Base-by-base conservation (phyloP, 2,329 filamentous ascomycete species). In the Bisporella sp. region DNA sequence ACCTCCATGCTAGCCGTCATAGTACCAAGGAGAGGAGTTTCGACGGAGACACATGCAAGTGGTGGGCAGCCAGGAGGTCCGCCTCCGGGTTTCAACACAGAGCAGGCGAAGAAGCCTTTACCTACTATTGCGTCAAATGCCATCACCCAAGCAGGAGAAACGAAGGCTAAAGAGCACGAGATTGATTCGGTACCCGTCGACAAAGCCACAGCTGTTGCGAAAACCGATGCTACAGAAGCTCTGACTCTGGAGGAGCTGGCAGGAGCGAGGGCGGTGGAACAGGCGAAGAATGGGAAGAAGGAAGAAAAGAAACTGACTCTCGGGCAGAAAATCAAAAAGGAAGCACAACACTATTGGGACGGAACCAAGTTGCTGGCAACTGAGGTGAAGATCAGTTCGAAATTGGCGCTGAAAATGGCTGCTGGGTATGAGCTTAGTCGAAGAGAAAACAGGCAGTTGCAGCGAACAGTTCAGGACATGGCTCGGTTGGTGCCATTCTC, bases 371-470 rank as follows among this genome's bases (percentile, higher is more conserved):
- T 99, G 63, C 75, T 99, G 59, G 91, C 85, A 28, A 87, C 89
- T 1, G 93, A 99, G 71, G 84, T 97, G 66, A 89, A 76, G 70
- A 99, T 99, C 67, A 97, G 92, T 68, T 89, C 87, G 54, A 85
- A 85, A 56, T 73, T 99, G 58, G 93, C 91, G 5, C 70, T 96
- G 68, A 97, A 96, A 75, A 99, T 99, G 93, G 90, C 91, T 11
- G 91, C 89, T 52, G 93, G 93, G 6, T 99, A 99, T 71, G 93
- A 99, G 70, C 81, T 99, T 57, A 96, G 88, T 52, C 84, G 93
- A 57, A 83, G 93, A 73, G 93, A 99, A 73, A 82, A 93, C 71
- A 82, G 91, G 65, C 93, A 97, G 78, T 76, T 99, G 50, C 84
- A 88, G 73, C 82, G 93, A 64, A 99, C 93, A 8, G 89, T 96